These are phyloP conservation scores for Phlebopus sp. DNA, from an alignment of 1,284 basidiomycete species.

Conservation along the genomic window DNA sequence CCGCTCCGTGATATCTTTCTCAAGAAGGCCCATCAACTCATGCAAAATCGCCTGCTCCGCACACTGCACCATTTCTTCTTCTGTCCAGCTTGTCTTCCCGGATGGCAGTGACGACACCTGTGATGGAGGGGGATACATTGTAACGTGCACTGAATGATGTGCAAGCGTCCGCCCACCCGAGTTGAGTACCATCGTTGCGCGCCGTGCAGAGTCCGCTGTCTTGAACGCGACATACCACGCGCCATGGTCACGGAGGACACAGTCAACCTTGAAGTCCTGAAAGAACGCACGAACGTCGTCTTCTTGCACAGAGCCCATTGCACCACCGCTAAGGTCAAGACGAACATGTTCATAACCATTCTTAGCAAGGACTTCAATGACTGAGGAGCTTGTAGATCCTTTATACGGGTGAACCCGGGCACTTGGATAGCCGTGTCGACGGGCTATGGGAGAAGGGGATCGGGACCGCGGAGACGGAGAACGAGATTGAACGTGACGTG, in stretches of 20 bases:
- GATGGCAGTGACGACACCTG: slow-evolving; percentile 30
- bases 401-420: slow-evolving; percentile 33
- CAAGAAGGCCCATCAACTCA: slow-evolving; percentile 60
- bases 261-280: slow-evolving; percentile 60
- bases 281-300: slow-evolving; percentile 63
- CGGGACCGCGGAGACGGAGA: slow-evolving; percentile 33
- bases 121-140: slow-evolving; percentile 51
- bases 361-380: slow-evolving; percentile 53
- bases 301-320: slow-evolving; percentile 54
- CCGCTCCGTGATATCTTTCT: slow-evolving; percentile 69
- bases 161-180: slow-evolving; percentile 50
- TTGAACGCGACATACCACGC: slow-evolving; percentile 73
- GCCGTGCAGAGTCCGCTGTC: slow-evolving; percentile 54
- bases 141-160: slow-evolving; percentile 58
- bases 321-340: slow-evolving; percentile 49
- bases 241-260: slow-evolving; percentile 64
- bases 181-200: slow-evolving; percentile 57
- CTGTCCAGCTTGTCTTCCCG: slow-evolving; percentile 48
- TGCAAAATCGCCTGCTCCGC: slow-evolving; percentile 60
- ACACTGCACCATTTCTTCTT: slow-evolving; percentile 57
- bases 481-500: slow-evolving; percentile 14
- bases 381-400: slow-evolving; percentile 46
- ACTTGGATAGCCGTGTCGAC: slow-evolving; percentile 36
- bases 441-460: slow-evolving; percentile 46
- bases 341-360: slow-evolving; percentile 66